Evolutionary conservation across 148 eudicot genomes (phyloP).

Genomic region (Rhododendron kiyosumense): DNA sequence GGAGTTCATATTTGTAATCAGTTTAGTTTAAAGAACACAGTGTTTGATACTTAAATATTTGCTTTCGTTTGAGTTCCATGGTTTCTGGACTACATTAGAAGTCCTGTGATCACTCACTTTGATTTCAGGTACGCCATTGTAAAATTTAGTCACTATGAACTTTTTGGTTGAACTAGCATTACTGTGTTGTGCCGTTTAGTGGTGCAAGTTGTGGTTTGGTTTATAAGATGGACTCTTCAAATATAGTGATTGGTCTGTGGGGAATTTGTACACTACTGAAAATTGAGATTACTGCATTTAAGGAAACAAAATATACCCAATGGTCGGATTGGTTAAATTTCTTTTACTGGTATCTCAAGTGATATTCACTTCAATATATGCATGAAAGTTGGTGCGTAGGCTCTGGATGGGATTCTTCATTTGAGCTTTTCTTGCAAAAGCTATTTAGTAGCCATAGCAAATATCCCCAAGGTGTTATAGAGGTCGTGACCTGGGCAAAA

Average conservation of each 20-base stretch:
- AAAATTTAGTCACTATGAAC: not conserved
- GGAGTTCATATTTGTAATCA: not conserved
- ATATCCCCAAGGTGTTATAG: not conserved
- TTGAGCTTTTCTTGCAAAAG: not conserved
- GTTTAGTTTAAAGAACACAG: not conserved
- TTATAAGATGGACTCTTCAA: not conserved
- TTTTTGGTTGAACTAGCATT: not conserved
- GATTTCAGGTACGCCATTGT: not conserved
- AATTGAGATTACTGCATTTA: not conserved
- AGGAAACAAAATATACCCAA: not conserved
- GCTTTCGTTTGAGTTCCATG: not conserved
- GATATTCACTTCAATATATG: not conserved
- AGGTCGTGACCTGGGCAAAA: not conserved
- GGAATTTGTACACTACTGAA: not conserved
- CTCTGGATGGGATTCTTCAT: not conserved
- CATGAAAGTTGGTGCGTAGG: not conserved
- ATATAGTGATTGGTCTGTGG: not conserved
- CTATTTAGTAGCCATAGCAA: not conserved
- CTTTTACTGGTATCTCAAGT: not conserved
- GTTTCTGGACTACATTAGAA: too few species aligned
- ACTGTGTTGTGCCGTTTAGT: not conserved
- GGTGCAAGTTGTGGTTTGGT: not conserved
- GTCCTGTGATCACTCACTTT: not conserved
- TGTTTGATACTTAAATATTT: not conserved
- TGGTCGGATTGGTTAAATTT: not conserved